Conservation (phyloP, 805 yeast genomes). For the Wickerhamiella nectarea region DNA sequence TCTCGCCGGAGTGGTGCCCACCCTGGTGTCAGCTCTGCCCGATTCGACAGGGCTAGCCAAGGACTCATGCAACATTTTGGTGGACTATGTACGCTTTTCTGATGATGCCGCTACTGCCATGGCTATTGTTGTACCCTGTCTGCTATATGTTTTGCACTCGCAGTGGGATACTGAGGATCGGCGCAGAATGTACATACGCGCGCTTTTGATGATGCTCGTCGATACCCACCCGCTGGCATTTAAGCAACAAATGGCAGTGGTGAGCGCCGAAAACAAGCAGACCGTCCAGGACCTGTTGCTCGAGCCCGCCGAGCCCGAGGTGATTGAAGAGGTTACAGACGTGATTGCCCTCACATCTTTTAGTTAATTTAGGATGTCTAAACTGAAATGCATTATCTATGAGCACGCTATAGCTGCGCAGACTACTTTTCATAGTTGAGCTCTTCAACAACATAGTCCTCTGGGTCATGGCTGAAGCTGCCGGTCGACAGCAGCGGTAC, state of each 20-base stretch:
- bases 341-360: slow-evolving; percentile 44
- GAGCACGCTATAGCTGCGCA: too few species aligned
- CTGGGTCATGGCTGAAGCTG: slow-evolving; percentile 24
- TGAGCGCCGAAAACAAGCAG: slow-evolving; percentile 26
- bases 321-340: slow-evolving; percentile 7
- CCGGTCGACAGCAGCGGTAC: slow-evolving; percentile 21
- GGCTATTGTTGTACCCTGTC: slow-evolving; percentile 24
- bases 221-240: slow-evolving; percentile 22
- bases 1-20: slow-evolving; percentile 11
- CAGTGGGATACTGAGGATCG: slow-evolving; percentile 15
- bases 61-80: slow-evolving; percentile 8
- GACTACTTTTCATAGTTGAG: slow-evolving; percentile 19
- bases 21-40: slow-evolving; percentile 6
- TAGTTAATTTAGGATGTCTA: slow-evolving; percentile 11
- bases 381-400: neutral
- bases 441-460: slow-evolving; percentile 27
- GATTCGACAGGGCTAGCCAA: slow-evolving; percentile 3
- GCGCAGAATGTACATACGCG: slow-evolving; percentile 16
- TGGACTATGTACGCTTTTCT: slow-evolving; percentile 3
- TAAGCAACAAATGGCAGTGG: slow-evolving; percentile 32
- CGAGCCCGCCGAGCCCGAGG: slow-evolving; percentile 9
- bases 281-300: slow-evolving; percentile 15
- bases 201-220: slow-evolving; percentile 24
- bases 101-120: slow-evolving; percentile 22
- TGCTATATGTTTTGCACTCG: slow-evolving; percentile 16